These are phyloP conservation scores for Epichloe scottii DNA, from an alignment of 2,329 filamentous ascomycete species.

Conservation along the genomic window DNA sequence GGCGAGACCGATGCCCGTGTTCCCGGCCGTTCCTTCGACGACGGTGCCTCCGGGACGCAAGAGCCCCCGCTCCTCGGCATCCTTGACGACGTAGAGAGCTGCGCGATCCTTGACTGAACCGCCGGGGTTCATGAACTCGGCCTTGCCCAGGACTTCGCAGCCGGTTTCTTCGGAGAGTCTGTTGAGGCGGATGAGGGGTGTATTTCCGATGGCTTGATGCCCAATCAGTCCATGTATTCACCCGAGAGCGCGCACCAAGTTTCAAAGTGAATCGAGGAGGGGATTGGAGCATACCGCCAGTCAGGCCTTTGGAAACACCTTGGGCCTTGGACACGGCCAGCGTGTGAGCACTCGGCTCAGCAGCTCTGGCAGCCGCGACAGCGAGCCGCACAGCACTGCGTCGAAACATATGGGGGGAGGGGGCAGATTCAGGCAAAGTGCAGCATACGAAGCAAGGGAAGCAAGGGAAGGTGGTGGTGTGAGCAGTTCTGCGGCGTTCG, in stretches of 20 bases:
- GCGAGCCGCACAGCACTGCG: constrained; percentile 56
- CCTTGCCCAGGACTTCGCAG: constrained; percentile 90
- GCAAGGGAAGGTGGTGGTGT: background rate
- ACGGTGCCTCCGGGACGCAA: constrained; percentile 82
- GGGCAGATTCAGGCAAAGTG: background rate
- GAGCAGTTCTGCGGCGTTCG: background rate
- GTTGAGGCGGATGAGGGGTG: constrained; percentile 83
- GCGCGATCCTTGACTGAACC: constrained; percentile 94
- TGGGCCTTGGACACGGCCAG: constrained; percentile 69
- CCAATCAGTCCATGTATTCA: background rate
- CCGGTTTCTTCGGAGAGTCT: constrained; percentile 79
- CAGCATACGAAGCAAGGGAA: background rate
- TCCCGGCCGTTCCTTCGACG: constrained; percentile 92
- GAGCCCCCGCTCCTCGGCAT: constrained; percentile 80
- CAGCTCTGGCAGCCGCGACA: constrained; percentile 35
- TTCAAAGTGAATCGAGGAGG: background rate
- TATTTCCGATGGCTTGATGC: constrained; percentile 80
- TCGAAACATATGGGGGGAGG: constrained; percentile 47
- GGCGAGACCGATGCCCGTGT: constrained; percentile 94
- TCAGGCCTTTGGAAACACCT: constrained; percentile 63
- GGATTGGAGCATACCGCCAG: constrained; percentile 51
- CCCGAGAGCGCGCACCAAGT: background rate
- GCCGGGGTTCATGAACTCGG: constrained; percentile 97
- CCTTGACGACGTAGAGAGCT: constrained; percentile 82
- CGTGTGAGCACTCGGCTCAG: constrained; percentile 43